Base-by-base conservation (phyloP, 495 filamentous ascomycete genomes). In the Penicillium cataractarum region DNA sequence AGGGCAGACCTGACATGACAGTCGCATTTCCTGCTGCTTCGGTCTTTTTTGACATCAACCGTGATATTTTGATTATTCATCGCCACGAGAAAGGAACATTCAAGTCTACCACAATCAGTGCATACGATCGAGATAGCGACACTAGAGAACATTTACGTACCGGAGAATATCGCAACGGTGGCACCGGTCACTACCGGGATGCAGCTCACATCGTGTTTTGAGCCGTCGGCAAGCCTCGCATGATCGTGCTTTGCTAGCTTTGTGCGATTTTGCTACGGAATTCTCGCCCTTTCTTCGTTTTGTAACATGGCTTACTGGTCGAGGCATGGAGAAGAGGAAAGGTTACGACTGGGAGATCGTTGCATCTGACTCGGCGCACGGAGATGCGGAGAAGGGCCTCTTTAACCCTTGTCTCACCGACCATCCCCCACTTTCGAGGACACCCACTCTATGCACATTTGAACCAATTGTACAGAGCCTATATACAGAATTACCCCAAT, bases 201-300 rank as follows among this genome's bases (percentile, higher is more conserved):
- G 37, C 2, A 52, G 29, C 29, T 66, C 64, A 49, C 64, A 66
- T 46, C 64, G 60, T 44, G 64, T 66, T 59, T 66, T 66, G 31
- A 66, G 39, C 6, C 64, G 64, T n/a, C 64, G 55, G 51, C 64
- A 66, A 29, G 64, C 60, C 17, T 60, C 60, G 17, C 64, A 66
- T n/a, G 64, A 66, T 22, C 60, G 49, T 7, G 52, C 64, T 52
- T 66, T 66, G 56, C 60, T 66, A 10, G 35, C 4, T 24, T 60
- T 66, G 2, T 19, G 17, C 15, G 50, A 24, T 21, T n/a, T 39
- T 3, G 13, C 39, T 15, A 32, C 27, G 10, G 10, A 0, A 6
- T n/a, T 24, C 2, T 21, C 19, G 15, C 19, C 0, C 22, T 31
- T 37, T 42, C 57, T 50, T 49, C 57, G 22, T 19, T 56, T 59